phyloP scores from a whole-genome alignment of 768 basidiomycete species.

The Polyporus arcularius region DNA sequence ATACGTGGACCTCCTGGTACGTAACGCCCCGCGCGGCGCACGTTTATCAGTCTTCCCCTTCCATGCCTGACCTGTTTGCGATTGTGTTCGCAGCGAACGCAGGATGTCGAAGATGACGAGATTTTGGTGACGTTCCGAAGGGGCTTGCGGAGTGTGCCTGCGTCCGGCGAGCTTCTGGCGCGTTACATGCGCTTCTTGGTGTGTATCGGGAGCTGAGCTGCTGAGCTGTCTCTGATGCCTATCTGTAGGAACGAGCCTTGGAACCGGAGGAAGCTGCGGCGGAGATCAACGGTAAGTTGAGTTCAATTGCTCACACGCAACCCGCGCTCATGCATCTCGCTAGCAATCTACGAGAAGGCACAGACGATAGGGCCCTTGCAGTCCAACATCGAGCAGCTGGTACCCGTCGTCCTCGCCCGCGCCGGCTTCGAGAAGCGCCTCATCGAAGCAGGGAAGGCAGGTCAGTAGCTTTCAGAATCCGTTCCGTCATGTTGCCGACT shows the following conservation, averaged over 20 bases:
- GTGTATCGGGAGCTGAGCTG: slow-evolving; percentile 17
- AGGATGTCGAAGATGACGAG: slow-evolving; percentile 42
- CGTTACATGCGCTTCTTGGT: slow-evolving; percentile 75
- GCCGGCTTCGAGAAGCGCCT: slow-evolving; percentile 63
- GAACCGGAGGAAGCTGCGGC: slow-evolving; percentile 33
- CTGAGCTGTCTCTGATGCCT: slow-evolving; percentile 11
- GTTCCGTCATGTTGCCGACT: not conserved
- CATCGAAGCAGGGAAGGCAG: slow-evolving; percentile 47
- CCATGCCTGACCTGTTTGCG: not conserved
- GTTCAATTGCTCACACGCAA: not conserved
- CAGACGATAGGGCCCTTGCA: slow-evolving; percentile 56
- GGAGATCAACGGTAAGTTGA: slow-evolving; percentile 13
- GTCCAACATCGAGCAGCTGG: slow-evolving; percentile 62
- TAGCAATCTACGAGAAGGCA: slow-evolving; percentile 62
- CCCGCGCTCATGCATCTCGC: not conserved
- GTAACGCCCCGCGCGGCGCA: slow-evolving; percentile 28
- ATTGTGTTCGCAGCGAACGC: slow-evolving; percentile 41
- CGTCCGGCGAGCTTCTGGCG: slow-evolving; percentile 78
- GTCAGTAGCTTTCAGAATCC: slow-evolving; percentile 26
- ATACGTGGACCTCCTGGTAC: slow-evolving; percentile 70
- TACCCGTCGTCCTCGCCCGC: slow-evolving; percentile 63
- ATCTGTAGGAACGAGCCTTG: slow-evolving; percentile 42
- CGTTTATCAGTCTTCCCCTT: too few species aligned
- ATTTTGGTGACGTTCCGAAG: slow-evolving; percentile 50
- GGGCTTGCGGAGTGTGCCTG: slow-evolving; percentile 73